A percentile compares a stretch with the other conserved stretches of the same genome.
Conservation (phyloP, 2,329 filamentous ascomycete genomes). For the Ceratocystis cubensis region DNA sequence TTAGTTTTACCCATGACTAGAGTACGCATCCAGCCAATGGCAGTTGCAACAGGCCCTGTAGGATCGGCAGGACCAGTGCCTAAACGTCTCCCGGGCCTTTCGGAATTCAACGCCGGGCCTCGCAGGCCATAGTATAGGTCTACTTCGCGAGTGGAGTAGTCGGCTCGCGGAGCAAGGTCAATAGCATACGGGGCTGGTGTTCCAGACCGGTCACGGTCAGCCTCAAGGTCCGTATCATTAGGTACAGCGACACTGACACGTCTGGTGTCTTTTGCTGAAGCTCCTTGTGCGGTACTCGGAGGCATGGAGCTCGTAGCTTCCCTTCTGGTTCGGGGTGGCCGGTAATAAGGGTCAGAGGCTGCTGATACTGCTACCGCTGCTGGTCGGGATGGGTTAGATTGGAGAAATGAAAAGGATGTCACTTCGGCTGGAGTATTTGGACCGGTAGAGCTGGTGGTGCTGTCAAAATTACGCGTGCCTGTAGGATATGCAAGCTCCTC, state of each 20-base stretch:
- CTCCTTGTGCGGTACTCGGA: conserved; percentile 8
- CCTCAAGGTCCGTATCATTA: conserved; percentile 33
- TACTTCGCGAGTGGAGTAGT: conserved; percentile 88
- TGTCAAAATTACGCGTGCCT: conserved; percentile 39
- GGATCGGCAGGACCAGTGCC: conserved; percentile 93
- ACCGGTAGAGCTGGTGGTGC: conserved; percentile 48
- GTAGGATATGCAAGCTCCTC: conserved; percentile 33
- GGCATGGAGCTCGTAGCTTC: conserved; percentile 39
- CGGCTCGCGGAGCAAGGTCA: conserved; percentile 49
- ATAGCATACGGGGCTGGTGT: conserved; percentile 34
- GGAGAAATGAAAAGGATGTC: conserved; percentile 59
- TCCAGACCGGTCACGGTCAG: conserved; percentile 33
- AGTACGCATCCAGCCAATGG: conserved; percentile 75
- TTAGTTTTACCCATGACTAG: conserved; percentile 76
- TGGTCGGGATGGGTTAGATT: conserved; percentile 38
- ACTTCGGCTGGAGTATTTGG: conserved; percentile 62
- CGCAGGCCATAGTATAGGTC: conserved; percentile 86
- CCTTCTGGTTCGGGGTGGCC: conserved; percentile 62
- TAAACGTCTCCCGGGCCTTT: conserved; percentile 66
- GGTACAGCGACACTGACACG: conserved; percentile 30
- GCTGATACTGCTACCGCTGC: conserved; percentile 39
- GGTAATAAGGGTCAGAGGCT: conserved; percentile 67
- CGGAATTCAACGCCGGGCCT: conserved; percentile 73
- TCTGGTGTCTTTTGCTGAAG: conserved; percentile 28
- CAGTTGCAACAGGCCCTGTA: conserved; percentile 77